Evolutionary conservation across 2,329 filamentous ascomycete species (phyloP).

Genomic region (Botryotinia narcissicola): DNA sequence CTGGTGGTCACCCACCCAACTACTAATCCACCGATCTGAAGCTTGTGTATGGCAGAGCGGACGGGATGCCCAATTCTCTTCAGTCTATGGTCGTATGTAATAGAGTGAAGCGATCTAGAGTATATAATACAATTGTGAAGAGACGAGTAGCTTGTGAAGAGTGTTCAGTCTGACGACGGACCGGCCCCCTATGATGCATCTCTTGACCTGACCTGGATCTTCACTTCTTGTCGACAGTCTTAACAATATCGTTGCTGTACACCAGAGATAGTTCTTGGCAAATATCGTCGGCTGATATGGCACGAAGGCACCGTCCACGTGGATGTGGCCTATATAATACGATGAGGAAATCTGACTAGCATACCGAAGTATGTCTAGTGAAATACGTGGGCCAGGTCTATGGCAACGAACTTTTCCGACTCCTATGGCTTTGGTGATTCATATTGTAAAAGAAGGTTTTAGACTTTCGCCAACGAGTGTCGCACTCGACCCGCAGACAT

Average conservation of each 20-base stretch:
- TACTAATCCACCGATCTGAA: neutral
- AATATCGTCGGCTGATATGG: neutral
- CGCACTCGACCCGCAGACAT: neutral
- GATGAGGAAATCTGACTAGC: neutral
- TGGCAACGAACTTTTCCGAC: neutral
- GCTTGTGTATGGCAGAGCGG: neutral
- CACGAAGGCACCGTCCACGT: neutral
- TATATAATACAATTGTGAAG: neutral
- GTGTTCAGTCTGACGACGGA: neutral
- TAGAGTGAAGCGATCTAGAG: accelerated
- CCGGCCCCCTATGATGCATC: neutral
- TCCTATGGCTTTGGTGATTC: neutral
- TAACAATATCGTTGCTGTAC: neutral
- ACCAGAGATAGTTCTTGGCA: too few relatives aligned
- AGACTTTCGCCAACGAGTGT: neutral
- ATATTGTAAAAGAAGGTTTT: neutral
- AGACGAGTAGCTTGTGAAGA: neutral
- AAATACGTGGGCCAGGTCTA: too few relatives aligned
- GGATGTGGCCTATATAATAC: neutral
- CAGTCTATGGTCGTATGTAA: slow-evolving; percentile 1
- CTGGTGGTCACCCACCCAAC: neutral
- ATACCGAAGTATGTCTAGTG: neutral
- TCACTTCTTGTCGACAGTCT: neutral
- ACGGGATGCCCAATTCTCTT: slow-evolving; percentile 7
- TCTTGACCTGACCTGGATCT: neutral